Conservation (phyloP, 2,329 filamentous ascomycete genomes). For the Calycina herbarum region DNA sequence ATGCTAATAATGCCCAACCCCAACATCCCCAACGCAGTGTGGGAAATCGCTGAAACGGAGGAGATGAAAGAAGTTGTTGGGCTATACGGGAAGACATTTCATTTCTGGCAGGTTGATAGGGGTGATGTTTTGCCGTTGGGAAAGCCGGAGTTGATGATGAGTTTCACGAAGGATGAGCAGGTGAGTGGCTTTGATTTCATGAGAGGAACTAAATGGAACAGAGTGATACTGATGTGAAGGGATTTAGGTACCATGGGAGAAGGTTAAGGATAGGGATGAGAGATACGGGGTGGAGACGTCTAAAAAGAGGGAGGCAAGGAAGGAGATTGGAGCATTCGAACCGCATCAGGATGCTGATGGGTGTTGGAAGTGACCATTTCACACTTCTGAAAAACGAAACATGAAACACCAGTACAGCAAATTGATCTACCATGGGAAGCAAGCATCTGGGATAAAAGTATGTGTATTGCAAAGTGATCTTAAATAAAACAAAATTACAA, state of each 20-base stretch:
- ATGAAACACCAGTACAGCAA: neutral
- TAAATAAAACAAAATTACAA: neutral
- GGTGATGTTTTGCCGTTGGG: conserved; percentile 66
- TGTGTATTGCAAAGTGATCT: neutral
- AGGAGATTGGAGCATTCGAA: conserved; percentile 49
- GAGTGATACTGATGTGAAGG: conserved; percentile 30
- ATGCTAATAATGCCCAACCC: conserved; percentile 76
- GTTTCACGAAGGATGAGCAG: conserved; percentile 53
- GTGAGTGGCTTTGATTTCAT: conserved; percentile 34
- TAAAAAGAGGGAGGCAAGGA: conserved; percentile 54
- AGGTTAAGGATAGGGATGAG: conserved; percentile 50
- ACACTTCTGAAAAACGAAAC: neutral
- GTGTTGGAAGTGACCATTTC: conserved; percentile 41
- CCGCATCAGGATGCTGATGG: conserved; percentile 49
- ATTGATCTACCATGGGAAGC: neutral
- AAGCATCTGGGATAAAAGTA: neutral
- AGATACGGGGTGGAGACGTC: conserved; percentile 52
- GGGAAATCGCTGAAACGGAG: conserved; percentile 74
- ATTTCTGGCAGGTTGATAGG: conserved; percentile 82
- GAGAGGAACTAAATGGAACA: no score
- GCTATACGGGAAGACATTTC: conserved; percentile 81
- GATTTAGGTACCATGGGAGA: conserved; percentile 34
- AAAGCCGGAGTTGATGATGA: conserved; percentile 63
- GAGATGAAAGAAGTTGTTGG: conserved; percentile 78
- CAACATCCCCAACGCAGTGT: conserved; percentile 57